Base-by-base conservation (phyloP, 2,329 filamentous ascomycete species). In the Penicillium sp. region DNA sequence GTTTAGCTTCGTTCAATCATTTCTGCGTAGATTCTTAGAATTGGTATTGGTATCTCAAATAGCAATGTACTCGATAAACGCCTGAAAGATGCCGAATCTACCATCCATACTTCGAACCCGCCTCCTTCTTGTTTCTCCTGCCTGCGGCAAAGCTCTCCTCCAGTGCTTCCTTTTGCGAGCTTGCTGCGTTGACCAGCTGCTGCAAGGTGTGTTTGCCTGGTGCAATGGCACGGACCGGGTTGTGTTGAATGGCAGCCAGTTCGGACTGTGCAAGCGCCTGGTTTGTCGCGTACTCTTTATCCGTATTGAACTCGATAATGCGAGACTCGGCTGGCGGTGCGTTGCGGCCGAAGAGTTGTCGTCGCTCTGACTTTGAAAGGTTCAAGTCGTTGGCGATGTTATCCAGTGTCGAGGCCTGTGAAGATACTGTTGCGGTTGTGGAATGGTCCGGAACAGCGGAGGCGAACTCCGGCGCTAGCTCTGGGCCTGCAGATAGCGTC, bases 61-160 rank as follows among this genome's bases (percentile, higher is more conserved):
- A 4, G 6, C 1, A 48, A n/a, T 39, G 27, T 32, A 39, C 44
- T 42, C 27, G 49, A 51, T 40, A 33, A 37, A 13, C 1, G 9
- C 24, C 41, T 12, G 23, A n/a, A 25, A 27, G 20, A 50, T 44
- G 28, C 15, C 42, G 23, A 7, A 38, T 49, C 62, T 62, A 85
- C 88, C 89, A 96, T 4, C 91, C 91, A 73, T 96, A 96, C 61
- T 82, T 82, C 50, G 81, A 84, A 3, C 87, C 88, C 18, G 89
- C 89, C 67, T 95, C 90, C 61, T 82, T 85, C 69, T 88, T 84
- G 64, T 91, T 93, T 61, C 80, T 81, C 73, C 81, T 84, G 5
- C 89, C 88, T 58, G 84, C 77, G 18, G 89, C 89, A 75, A 95
- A 96, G 66, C 88, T 91, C 64, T 97, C 92, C 71, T 96, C 90